Base-by-base conservation (phyloP, 2,329 filamentous ascomycete genomes). In the Simplicillium aogashimaense region DNA sequence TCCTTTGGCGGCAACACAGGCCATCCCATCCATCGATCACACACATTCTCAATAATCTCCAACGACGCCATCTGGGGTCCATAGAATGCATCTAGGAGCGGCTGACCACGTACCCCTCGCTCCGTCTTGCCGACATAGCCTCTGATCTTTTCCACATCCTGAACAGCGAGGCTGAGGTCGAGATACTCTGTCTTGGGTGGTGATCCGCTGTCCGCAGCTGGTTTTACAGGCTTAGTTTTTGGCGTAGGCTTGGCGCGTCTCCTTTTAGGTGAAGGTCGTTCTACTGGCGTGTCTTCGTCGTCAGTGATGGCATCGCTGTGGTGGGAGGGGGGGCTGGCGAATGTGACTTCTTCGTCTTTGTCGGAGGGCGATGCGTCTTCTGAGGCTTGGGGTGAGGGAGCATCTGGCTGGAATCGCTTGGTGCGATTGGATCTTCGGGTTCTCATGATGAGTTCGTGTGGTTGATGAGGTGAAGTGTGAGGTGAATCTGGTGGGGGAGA, bases 11-110 rank as follows among this genome's bases (percentile, higher is more conserved):
- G 67, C 35, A 70, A 48, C 8, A 67, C 57, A 3, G 60, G 57
- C 50, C 57, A 64, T 35, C 54, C 48, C 18, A 54, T 52, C 65
- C 65, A 70, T n/a, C 60, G 62, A 36, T 59, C 57, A 25, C 67
- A 50, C 49, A 69, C 51, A 20, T 53, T 54, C 50, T 61, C 57
- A 18, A 59, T 54, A 35, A 58, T 53, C 30, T 50, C 54, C 41
- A 69, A 50, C 7, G 55, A 51, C 7, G 56, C 49, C 20, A 52
- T 50, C 17, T 59, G 57, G 0, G 65, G 60, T 1, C 67, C 66
- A 46, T 67, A 71, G 58, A 67, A 63, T 28, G 59, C 53, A 18
- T 60, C 56, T 9, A 67, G 45, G 7, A 63, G 53, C 2, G 54
- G 48, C 7, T 56, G 53, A 14, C 57, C 55, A 30, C 59, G 57